Percentiles rank a stretch among this genome's conserved stretches.
Evolutionary conservation across 768 basidiomycete genomes (phyloP).

Genomic region (Cystoderma amianthinum): DNA sequence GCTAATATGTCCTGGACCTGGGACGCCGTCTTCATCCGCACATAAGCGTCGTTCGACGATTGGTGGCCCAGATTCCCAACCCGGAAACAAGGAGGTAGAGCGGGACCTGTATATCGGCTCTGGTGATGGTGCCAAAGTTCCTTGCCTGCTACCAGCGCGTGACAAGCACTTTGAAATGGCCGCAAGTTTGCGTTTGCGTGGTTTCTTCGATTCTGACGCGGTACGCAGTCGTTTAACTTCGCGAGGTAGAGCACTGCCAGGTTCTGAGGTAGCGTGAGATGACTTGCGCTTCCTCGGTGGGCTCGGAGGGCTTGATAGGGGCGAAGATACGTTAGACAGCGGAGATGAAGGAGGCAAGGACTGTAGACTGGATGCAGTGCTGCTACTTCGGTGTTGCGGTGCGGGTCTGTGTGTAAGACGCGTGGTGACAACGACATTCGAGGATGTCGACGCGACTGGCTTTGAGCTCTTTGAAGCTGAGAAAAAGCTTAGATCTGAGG

Average conservation of each 20-base stretch:
- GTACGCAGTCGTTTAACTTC: constrained; percentile 33
- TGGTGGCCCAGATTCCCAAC: constrained; percentile 24
- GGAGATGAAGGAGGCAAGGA: constrained; percentile 1
- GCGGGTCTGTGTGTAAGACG: constrained; percentile 18
- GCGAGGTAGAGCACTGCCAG: constrained; percentile 20
- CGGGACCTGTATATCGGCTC: constrained; percentile 65
- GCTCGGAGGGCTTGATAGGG: constrained; percentile 18
- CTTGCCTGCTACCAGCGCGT: constrained; percentile 35
- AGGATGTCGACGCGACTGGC: constrained; percentile 20
- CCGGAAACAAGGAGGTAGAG: constrained; percentile 50
- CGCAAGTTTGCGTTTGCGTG: constrained; percentile 23
- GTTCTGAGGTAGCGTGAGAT: constrained; percentile 9
- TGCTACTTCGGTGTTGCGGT: constrained; percentile 10
- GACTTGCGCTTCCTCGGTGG: constrained; percentile 27
- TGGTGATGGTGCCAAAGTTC: constrained; percentile 33
- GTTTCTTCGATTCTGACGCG: constrained; percentile 14
- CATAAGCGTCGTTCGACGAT: constrained; percentile 42
- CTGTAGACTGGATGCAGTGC: background rate
- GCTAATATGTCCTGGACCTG: constrained; percentile 47
- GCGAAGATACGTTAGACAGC: constrained; percentile 10
- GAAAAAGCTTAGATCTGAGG: constrained; percentile 23
- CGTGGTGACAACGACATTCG: constrained; percentile 21
- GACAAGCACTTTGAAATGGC: constrained; percentile 28
- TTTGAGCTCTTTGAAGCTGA: constrained; percentile 18
- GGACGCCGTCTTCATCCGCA: constrained; percentile 40